Evolutionary conservation across 106 monocot species (phyloP).

Genomic region (Phalaenopsis aphrodite): DNA sequence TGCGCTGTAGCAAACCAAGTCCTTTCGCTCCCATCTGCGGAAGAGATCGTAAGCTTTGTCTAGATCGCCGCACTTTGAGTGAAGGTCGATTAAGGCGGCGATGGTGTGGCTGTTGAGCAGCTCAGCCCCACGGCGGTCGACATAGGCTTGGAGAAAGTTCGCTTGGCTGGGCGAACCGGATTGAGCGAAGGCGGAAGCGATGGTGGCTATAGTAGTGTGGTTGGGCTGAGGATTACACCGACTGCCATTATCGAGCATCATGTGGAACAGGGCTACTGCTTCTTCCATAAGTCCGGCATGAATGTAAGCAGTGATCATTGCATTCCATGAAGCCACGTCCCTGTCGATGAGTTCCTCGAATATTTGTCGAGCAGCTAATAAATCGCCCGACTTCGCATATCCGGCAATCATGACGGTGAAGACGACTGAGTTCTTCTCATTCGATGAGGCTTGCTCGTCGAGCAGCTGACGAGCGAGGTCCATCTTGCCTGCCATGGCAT

Average conservation of each 20-base stretch:
- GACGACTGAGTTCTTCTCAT: constrained; percentile 1
- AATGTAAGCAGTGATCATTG: constrained; percentile 26
- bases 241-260: background rate
- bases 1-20: constrained; percentile 24
- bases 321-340: constrained; percentile 34
- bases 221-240: constrained; percentile 13
- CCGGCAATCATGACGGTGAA: constrained; percentile 26
- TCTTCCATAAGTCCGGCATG: constrained; percentile 16
- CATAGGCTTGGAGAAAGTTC: constrained; percentile 13
- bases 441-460: background rate
- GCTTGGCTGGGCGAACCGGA: constrained; percentile 16
- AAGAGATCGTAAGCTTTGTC: constrained; percentile 18
- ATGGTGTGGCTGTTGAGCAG: constrained; percentile 28
- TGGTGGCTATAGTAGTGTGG: constrained; percentile 17
- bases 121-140: constrained; percentile 4
- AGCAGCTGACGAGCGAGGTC: constrained; percentile 8
- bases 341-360: constrained; percentile 12
- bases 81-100: constrained; percentile 22
- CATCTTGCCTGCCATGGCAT: constrained; percentile 6
- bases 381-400: constrained; percentile 18
- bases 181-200: constrained; percentile 22
- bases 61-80: constrained; percentile 27
- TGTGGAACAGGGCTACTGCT: constrained; percentile 16
- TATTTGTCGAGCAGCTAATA: constrained; percentile 14
- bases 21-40: constrained; percentile 15